Base-by-base conservation (phyloP, 192 early-diverging fungal species). In the Geosiphon pyriformis region DNA sequence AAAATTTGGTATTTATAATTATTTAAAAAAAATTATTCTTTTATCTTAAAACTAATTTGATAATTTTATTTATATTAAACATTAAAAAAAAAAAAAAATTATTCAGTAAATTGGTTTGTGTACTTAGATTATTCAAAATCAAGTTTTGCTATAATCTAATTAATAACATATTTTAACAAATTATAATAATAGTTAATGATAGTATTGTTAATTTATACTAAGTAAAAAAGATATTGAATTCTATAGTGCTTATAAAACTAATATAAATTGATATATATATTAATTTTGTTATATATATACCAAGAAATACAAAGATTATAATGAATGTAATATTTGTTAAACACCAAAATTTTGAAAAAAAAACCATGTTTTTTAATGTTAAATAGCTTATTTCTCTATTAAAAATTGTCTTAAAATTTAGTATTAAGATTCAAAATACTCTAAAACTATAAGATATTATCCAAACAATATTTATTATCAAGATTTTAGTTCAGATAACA, bases 211-310 rank as follows among this genome's bases (percentile, higher is more conserved):
- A n/a, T 31, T 3, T 57, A n/a, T 17, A 57, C 15, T n/a, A 30
- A 17, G 27, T 57, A 30, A 57, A 33, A 32, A 57, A 2, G 20
- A 32, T 4, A 20, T 31, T 57, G 15, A 57, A 57, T n/a, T 18
- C 2, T 20, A 32, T 57, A 17, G 15, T 57, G 33, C 1, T 32
- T 57, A 57, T 33, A 4, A n/a, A 57, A 32, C 30, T 31, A 30
- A 22, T 29, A 31, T 57, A n/a, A 31, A 32, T n/a, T 30, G 55
- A 57, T n/a, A 57, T 57, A 31, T 57, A 31, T 30, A 30, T 57
- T 57, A 32, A 20, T 57, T 31, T 11, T 57, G 31, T 7, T 57
- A n/a, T 32, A n/a, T n/a, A 32, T 57, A 57, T 32, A 57, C 55
- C 3, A n/a, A n/a, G 33, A 11, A 31, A 30, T 57, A 29, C 33